Base-by-base conservation (phyloP, 352 stramenopile genomes). In the Phytopythium oedochilum region DNA sequence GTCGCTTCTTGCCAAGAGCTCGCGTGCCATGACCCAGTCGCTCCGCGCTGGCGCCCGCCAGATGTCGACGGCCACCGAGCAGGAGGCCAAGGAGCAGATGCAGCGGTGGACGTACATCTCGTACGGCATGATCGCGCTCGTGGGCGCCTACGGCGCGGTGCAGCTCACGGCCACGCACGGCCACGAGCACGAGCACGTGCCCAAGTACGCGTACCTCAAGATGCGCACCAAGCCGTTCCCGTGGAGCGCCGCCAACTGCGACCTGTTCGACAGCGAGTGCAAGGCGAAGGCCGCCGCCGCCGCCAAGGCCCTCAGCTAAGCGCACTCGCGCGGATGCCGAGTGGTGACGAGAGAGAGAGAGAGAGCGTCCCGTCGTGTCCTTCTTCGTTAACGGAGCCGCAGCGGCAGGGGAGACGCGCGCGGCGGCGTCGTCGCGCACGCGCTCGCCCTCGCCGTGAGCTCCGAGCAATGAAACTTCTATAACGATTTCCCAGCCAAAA, bases 41-140 rank as follows among this genome's bases (percentile, higher is more conserved):
- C 55, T 88, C 57, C 75, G 75, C 53, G 51, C 68, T 69, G 73
- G 78, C 49, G 77, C 64, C 20, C 85, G 85, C 66, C 63, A 76
- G 60, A 94, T 94, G 85, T 94, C 85, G 43, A 77, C 67, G 52
- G 82, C 80, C 51, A 86, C 82, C 14, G 82, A 94, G 75, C 64
- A 79, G 32, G 85, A 94, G 64, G 85, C 85, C 66, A 89, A 91
- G 70, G 79, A 89, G 46, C 85, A 94, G 74, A 92, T 94, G 85
- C 59, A 74, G 60, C 79, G 77, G 67, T 94, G 85, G 85, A 92
- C 57, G 43, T 76, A 83, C 44, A 92, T 94, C 66, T 94, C 85
- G 20, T 88, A 90, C 77, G 82, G 67, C 54, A 91, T 91, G 78
- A 89, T 94, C 40, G 80, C 57, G 20, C 42, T 88, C 53, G 75